These are phyloP conservation scores for Linum tenue DNA, from an alignment of 345 rosid species.

Conservation along the genomic window DNA sequence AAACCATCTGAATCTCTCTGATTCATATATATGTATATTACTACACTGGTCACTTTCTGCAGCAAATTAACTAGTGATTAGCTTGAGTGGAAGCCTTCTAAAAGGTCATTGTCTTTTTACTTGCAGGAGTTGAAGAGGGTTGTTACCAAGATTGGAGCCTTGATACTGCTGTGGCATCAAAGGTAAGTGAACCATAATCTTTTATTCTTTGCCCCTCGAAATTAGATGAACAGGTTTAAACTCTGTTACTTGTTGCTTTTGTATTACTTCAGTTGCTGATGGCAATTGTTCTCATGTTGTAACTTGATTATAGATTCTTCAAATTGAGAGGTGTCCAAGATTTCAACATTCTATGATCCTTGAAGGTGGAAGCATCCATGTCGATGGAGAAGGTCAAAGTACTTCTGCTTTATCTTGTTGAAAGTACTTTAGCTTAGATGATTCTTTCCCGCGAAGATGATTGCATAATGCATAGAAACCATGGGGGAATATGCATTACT, in stretches of 20 bases:
- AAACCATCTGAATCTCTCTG: slow-evolving; percentile 3
- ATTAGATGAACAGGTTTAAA: not conserved
- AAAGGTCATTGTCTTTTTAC: slow-evolving; percentile 6
- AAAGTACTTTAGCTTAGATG: not conserved
- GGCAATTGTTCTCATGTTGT: slow-evolving; percentile 10
- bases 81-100: not conserved
- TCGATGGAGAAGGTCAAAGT: slow-evolving; percentile 82
- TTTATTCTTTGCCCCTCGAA: not conserved
- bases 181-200: slow-evolving; percentile 34
- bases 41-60: not conserved
- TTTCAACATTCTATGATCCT: slow-evolving; percentile 64
- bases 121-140: slow-evolving; percentile 65
- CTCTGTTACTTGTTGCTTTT: not conserved
- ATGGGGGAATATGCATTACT: not conserved
- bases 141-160: slow-evolving; percentile 85
- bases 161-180: slow-evolving; percentile 70
- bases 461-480: no score
- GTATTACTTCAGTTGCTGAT: not conserved
- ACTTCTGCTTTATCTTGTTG: not conserved
- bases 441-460: not conserved
- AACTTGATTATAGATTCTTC: slow-evolving; percentile 49
- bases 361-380: slow-evolving; percentile 99
- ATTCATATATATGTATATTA: not conserved
- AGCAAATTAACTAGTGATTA: not conserved
- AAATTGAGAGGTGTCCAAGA: slow-evolving; percentile 59